phyloP scores from a whole-genome alignment of 2,329 filamentous ascomycete species.

The Colletotrichum siamense region DNA sequence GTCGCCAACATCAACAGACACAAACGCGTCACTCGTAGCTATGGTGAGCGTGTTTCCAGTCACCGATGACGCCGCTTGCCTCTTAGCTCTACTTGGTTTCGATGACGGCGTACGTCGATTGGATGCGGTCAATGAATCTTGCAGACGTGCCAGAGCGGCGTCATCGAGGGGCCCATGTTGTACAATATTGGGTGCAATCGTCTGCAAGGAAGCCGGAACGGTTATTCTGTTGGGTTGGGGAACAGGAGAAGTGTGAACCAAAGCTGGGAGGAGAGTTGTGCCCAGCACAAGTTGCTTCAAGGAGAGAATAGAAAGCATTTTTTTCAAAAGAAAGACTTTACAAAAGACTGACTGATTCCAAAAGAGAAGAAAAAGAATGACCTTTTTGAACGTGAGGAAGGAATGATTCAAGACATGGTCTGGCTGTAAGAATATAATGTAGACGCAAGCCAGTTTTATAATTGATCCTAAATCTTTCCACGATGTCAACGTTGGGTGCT shows the following conservation, averaged over 20 bases:
- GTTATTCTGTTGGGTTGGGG: background rate
- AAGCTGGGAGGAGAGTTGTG: background rate
- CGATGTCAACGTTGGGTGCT: background rate
- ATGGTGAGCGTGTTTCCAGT: background rate
- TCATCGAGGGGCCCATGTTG: constrained; percentile 1
- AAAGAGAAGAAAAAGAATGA: background rate
- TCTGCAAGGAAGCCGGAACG: background rate
- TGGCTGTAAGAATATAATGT: background rate
- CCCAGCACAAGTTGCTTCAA: background rate
- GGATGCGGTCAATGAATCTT: background rate
- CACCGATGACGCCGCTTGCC: background rate
- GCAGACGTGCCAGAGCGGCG: background rate
- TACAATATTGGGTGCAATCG: background rate
- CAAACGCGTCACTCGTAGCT: background rate
- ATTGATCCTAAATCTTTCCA: background rate
- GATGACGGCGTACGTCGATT: background rate
- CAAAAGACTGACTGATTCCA: background rate
- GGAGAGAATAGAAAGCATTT: background rate
- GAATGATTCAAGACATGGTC: background rate
- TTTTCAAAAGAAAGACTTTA: background rate
- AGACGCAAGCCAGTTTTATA: background rate
- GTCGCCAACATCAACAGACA: constrained; percentile 6
- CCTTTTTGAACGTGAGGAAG: background rate
- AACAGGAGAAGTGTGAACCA: background rate
- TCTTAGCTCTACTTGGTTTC: background rate